These are phyloP conservation scores for Phytophthora pseudosyringae DNA, from an alignment of 352 stramenopile species.

Conservation along the genomic window DNA sequence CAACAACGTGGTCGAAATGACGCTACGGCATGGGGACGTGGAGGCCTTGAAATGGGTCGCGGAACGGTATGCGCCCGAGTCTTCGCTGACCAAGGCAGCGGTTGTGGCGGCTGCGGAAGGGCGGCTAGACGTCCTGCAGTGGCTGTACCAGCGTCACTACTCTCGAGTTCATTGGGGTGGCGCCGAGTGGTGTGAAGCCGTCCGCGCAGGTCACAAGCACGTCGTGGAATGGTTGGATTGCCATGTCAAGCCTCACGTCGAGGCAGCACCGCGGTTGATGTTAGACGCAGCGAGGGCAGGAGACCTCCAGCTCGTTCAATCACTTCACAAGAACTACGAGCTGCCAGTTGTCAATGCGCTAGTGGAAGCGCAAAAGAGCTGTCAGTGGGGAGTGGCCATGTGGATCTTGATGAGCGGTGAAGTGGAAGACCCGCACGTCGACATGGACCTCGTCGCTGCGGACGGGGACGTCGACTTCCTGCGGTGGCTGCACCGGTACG, in stretches of 20 bases:
- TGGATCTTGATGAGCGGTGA: constrained; percentile 24
- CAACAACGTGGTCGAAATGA: constrained; percentile 19
- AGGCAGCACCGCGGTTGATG: constrained; percentile 17
- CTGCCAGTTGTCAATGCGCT: constrained; percentile 4
- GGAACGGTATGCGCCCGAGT: constrained; percentile 10
- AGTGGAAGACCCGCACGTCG: constrained; percentile 11
- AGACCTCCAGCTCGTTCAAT: constrained; percentile 20
- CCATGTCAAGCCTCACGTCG: constrained; percentile 6
- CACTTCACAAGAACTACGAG: constrained; percentile 7
- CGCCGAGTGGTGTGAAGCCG: constrained; percentile 23
- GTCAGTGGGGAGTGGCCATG: constrained; percentile 21
- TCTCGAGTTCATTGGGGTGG: constrained; percentile 25
- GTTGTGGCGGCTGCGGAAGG: constrained; percentile 8
- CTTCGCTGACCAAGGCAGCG: constrained; percentile 8
- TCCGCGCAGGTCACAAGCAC: constrained; percentile 1
- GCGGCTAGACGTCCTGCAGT: constrained; percentile 16
- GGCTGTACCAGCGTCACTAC: constrained; percentile 15
- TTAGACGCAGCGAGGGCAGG: constrained; percentile 16
- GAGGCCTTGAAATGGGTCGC: constrained; percentile 17
- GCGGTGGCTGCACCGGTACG: constrained; percentile 7
- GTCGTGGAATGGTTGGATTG: constrained; percentile 20
- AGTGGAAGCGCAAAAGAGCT: constrained; percentile 10
- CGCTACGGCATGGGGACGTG: constrained; percentile 12
- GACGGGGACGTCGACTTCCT: constrained; percentile 13
- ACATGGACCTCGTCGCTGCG: constrained; percentile 5